Evolutionary conservation across 768 basidiomycete species (phyloP), one percentile per base, ranked within the genome.

Genomic region (Leccinellum luteum): DNA sequence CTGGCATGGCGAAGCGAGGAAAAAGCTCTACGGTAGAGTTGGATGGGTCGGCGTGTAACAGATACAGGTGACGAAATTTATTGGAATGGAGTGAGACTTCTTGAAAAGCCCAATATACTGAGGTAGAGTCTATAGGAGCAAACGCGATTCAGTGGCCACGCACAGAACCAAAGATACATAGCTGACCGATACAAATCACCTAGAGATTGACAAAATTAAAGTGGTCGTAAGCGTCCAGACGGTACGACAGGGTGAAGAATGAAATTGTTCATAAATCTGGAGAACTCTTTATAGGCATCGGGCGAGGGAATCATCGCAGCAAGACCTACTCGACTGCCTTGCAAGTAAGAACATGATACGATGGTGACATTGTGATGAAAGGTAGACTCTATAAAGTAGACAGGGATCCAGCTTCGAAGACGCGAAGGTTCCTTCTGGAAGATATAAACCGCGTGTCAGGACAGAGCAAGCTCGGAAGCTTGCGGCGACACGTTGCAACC

Each of bases 391-490:
- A 60, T 48, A 62, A 63, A 57, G 64, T 54, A 56, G 62, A 65
- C 57, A 64, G 60, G 60, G 59, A 47, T 43, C 19, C 48, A 31
- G 17, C n/a, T 19, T 25, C 21, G 50, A 54, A 54, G 57, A 38
- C 14, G 30, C 13, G 41, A 45, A 27, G 38, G 27, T 21, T 41
- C 47, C 5, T 23, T 35, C 45, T 32, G 35, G 55, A 54, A 54
- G 41, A 27, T 17, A 47, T 45, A 19, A 17, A 12, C 41, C 66
- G 67, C 66, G 65, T 68, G 60, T 47, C 13, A 47, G 54, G 41
- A 73, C 61, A 72, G 34, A 68, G 61, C 61, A 72, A 64, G 57
- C 30, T 48, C 61, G 64, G 68, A 32, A 58, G 52, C 25, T 56
- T 32, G 66, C 70, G 63, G 55, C 32, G 35, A 49, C 66, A 68